Base-by-base conservation (phyloP, 495 filamentous ascomycete genomes). In the Penicillium mononematosum region DNA sequence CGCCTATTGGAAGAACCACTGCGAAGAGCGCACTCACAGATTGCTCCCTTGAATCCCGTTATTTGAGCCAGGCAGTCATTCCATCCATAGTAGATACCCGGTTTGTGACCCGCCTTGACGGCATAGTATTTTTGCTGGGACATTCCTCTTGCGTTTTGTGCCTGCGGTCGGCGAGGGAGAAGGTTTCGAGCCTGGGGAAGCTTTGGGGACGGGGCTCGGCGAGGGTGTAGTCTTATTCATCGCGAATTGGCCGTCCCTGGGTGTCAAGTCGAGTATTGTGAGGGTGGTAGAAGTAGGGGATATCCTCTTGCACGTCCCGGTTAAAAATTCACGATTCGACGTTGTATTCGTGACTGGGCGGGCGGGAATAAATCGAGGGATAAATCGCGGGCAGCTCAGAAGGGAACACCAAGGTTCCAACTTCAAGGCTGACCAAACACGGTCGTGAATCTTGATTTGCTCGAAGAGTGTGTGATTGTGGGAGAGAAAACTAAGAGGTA, bases 41-140 rank as follows among this genome's bases (percentile, higher is more conserved):
- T 76, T 39, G 92, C 89, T 41, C 89, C 88, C 67, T 89, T 90
- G 70, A 85, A 96, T n/a, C 92, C 92, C 9, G 81, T 87, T 44
- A 90, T 88, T 68, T 96, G 90, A 46, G 80, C 79, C 66, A 93
- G 75, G 66, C 91, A 96, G 50, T 94, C 88, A 17, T 73, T 70
- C 89, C 90, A 98, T 47, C 75, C 85, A 63, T 84, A 81, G 71
- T 96, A 98, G n/a, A 98, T 85, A 5, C 91, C 94, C 1, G 94
- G 91, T 25, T 76, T 82, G 56, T 82, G 79, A 8, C 94, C 94
- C 20, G 76, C 79, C 39, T 86, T 85, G 24, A 98, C 94, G 12
- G 88, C 91, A 70, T 98, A 98, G 73, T 86, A 96, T 73, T 94
- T 94, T 96, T 54, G 79, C 75, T 29, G 78, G 69, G 4, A 76